Percentiles rank a stretch among this genome's conserved stretches.
Evolutionary conservation across 169 alveolate species (phyloP).

Genomic region (Babesia bovis): DNA sequence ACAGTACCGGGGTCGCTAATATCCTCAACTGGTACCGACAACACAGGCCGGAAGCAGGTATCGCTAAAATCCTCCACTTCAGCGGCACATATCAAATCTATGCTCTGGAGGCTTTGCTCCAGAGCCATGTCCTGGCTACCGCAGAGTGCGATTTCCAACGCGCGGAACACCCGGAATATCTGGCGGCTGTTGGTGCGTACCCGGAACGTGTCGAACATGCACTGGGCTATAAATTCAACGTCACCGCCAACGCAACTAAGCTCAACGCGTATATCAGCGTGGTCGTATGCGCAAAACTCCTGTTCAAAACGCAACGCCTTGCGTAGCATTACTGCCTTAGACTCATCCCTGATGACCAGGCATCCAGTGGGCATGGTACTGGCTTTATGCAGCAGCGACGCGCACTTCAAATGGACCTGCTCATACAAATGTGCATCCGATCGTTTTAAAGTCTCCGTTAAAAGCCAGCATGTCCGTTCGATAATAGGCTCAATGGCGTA

Average conservation of each 20-base stretch:
- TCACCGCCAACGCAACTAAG: slow-evolving; percentile 31
- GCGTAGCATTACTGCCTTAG: not conserved
- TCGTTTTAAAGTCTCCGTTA: slow-evolving; percentile 23
- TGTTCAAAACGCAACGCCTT: slow-evolving; percentile 47
- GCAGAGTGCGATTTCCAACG: not conserved
- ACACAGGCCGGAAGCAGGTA: not conserved
- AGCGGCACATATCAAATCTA: slow-evolving; percentile 24
- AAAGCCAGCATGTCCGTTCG: slow-evolving; percentile 27
- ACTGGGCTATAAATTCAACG: slow-evolving; percentile 25
- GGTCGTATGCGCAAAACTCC: slow-evolving; percentile 33
- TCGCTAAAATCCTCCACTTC: slow-evolving; percentile 26
- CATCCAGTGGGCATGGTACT: slow-evolving; percentile 15
- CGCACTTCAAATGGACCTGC: slow-evolving; percentile 24
- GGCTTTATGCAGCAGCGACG: slow-evolving; percentile 20
- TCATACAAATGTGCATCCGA: slow-evolving; percentile 16
- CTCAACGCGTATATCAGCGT: slow-evolving; percentile 38
- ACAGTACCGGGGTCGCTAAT: not conserved
- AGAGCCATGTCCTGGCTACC: not conserved
- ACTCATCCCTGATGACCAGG: slow-evolving; percentile 24
- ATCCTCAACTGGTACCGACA: not conserved
- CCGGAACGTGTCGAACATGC: slow-evolving; percentile 53
- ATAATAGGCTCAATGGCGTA: slow-evolving; percentile 35
- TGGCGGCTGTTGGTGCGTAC: slow-evolving; percentile 40
- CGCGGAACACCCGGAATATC: slow-evolving; percentile 38
- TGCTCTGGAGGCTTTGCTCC: slow-evolving; percentile 2